Base-by-base conservation (phyloP, 371 early-diverging fungal species). In the Mucor velutinosus region DNA sequence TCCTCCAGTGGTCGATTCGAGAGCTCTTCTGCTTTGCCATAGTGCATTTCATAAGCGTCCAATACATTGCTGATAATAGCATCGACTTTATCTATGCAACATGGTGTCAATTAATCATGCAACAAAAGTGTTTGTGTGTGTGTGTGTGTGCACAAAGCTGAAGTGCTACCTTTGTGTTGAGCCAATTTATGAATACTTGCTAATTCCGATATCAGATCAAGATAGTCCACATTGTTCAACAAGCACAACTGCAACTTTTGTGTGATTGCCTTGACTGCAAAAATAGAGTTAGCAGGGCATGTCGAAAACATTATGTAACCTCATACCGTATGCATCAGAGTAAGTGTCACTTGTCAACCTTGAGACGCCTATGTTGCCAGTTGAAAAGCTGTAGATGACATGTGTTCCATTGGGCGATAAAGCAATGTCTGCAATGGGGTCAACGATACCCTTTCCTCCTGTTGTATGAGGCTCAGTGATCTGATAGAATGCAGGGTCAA, bases 321-420 rank as follows among this genome's bases (percentile, higher is more conserved):
- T n/a, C 29, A 25, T 62, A 69, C 64, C 58, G 7, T 66, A 51
- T 11, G 35, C 39, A n/a, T 70, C 65, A 6, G 30, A 55, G 12
- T 66, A 39, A 1, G 19, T 33, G 27, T 74, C 72, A 15, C 68
- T 53, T 10, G 78, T 76, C 14, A 76, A 58, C 29, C 77, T 68
- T 7, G 74, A 57, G 1, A 78, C 60, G 4, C 77, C 77, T 1
- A 80, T 41, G 27, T 68, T 70, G 4, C 72, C 67, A 0, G 80
- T 80, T 6, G 73, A 71, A 27, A 68, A 70, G n/a, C 73, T 53
- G 29, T 77, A 77, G 7, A 80, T 11, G 35, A 76, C 23, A 51
- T 83, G 83, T 0, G 83, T 83, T 57, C 76, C 80, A 51, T 79
- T 78, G 0, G 77, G 75, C 4, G 83, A 83, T n/a, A 80, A 58